phyloP scores from a whole-genome alignment of 345 rosid genomes.

The Excoecaria agallocha region DNA sequence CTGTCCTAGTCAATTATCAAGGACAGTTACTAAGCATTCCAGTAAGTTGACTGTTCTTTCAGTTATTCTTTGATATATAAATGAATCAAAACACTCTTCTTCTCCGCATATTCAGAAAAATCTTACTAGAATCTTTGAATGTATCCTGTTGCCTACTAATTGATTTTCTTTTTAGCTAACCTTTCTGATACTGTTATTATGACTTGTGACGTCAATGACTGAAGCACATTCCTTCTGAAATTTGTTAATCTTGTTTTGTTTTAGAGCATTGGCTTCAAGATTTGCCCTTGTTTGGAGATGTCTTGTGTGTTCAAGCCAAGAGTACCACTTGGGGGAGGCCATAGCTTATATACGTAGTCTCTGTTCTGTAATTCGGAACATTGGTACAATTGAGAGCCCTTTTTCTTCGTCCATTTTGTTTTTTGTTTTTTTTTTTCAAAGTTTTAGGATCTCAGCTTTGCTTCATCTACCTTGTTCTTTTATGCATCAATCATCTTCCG shows the following conservation, averaged over 20 bases:
- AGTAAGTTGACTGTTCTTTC: constrained; percentile 37
- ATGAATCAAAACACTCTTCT: background rate
- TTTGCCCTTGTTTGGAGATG: constrained; percentile 54
- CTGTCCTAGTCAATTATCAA: constrained; percentile 53
- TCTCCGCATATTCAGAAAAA: background rate
- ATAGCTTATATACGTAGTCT: constrained; percentile 53
- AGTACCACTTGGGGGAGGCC: constrained; percentile 85
- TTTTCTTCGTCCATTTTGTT: too few relatives aligned
- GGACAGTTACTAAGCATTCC: constrained; percentile 51
- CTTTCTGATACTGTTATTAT: background rate
- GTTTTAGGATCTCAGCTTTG: too few relatives aligned
- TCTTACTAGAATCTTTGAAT: background rate
- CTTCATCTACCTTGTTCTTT: too few relatives aligned
- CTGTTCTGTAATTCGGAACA: constrained; percentile 12
- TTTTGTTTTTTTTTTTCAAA: background rate
- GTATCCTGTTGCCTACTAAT: background rate
- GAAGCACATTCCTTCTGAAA: background rate
- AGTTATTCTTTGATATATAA: constrained; percentile 3
- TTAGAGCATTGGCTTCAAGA: constrained; percentile 73
- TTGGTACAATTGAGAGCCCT: background rate
- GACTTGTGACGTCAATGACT: background rate
- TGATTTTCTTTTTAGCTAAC: background rate
- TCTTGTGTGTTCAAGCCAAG: constrained; percentile 62
- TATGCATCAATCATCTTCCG: too few relatives aligned
- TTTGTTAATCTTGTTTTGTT: constrained; percentile 9